Base-by-base conservation (phyloP, 2,329 filamentous ascomycete species). In the Zymoseptoria passerinii region DNA sequence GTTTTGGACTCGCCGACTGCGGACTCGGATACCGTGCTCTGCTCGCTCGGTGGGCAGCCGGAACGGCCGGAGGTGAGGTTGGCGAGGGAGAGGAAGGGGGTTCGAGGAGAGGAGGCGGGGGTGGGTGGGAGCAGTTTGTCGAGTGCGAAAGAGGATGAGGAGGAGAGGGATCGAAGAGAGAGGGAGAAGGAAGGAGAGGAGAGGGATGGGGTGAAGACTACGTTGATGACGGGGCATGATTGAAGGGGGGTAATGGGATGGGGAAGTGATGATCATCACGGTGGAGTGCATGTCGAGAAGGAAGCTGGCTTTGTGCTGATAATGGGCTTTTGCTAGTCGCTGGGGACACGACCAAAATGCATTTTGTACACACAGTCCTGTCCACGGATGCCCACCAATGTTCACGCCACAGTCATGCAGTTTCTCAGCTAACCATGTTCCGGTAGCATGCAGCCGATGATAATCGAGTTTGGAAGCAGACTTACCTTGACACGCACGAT, bases 1-100 rank as follows among this genome's bases (percentile, higher is more conserved):
- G 66, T 81, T 0, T 64, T 84, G 58, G 81, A 84, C 67, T 76
- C 76, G 20, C 76, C 81, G 27, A 83, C 81, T 0, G 81, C 80
- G 2, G 77, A 79, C 57, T 77, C 77, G 20, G 77, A 76, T n/a
- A 74, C 80, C 16, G 81, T 81, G 3, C 73, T 83, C 63, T 78
- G 76, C 53, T 80, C 77, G 51, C 73, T 82, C 28, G 80, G 80
- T 4, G 79, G 80, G 2, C 74, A 74, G 28, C 78, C 79, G 28
- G 68, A 67, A 35, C 69, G 76, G 59, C 72, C 73, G 1, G 73
- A 72, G 50, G 68, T 70, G 19, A 62, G 61, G 27, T 59, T 69
- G 20, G 69, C 69, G 35, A 59, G 62, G 48, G 60, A 63, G 58
- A 66, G 61, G 53, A 52, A 64, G 19, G 62, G 61, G 13, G 50